Evolutionary conservation across 2,329 filamentous ascomycete genomes (phyloP), one percentile per base, ranked within the genome.

Genomic region (Diaporthe nobilis): DNA sequence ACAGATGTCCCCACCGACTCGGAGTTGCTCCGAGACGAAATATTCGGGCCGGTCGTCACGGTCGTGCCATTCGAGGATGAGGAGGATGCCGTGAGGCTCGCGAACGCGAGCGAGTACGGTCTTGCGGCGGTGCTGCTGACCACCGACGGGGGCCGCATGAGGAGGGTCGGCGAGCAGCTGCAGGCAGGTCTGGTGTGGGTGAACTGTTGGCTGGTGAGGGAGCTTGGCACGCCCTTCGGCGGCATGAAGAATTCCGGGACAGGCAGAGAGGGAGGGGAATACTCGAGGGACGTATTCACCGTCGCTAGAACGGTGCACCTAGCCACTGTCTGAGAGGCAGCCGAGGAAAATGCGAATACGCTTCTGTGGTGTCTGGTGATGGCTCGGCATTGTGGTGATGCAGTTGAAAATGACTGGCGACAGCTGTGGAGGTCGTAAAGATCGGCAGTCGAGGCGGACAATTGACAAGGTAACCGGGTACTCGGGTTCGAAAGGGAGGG

Each of bases 21-120:
- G 53, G 78, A 76, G 31, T 63, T 86, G 49, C 81, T 83, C 78
- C 81, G 77, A 42, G 85, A 86, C 60, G 85, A 87, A 78, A 80
- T 86, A 15, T 87, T 87, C 76, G 85, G 86, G 1, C 85, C 86
- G 2, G 85, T 87, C 15, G 84, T 85, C 42, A 82, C 80, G 17
- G 82, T 87, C n/a, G 81, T 81, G 8, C 81, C 80, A 1, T 86
- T 86, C 75, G 80, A 79, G 22, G 73, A 63, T 37, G 81, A 82
- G 75, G 78, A 79, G 0, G 79, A 81, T 4, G 81, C 80, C 4
- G 70, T 83, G 2, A 55, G 65, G 31, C 75, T 81, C 7, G 81
- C 82, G 3, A 83, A 83, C 44, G 80, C 78, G 58, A 82, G 79
- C 71, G 78, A 81, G 61, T 81, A 81, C 51, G 81, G 81, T 12